Percentiles rank a stretch among this genome's conserved stretches.
Evolutionary conservation across 2,329 filamentous ascomycete species (phyloP).

Genomic region (Neofusicoccum ribis): DNA sequence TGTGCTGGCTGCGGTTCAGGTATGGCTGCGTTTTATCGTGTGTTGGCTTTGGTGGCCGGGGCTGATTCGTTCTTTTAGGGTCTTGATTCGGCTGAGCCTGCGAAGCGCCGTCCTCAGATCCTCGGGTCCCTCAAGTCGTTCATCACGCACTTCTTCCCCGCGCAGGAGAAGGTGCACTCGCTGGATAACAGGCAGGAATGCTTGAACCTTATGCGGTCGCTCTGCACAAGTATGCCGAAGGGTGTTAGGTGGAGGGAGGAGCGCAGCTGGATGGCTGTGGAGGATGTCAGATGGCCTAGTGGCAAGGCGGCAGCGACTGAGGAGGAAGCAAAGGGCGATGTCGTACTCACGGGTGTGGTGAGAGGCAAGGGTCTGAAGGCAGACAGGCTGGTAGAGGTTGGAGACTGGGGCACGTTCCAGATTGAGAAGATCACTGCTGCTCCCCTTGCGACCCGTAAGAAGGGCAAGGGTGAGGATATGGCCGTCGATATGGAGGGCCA

Average conservation of each 20-base stretch:
- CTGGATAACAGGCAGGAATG: constrained; percentile 88
- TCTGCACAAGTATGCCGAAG: constrained; percentile 91
- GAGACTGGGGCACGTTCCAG: constrained; percentile 92
- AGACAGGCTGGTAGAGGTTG: constrained; percentile 85
- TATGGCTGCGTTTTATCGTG: neutral
- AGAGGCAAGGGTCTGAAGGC: constrained; percentile 85
- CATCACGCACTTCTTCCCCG: constrained; percentile 91
- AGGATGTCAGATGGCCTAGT: constrained; percentile 73
- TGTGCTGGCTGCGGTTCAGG: constrained; percentile 78
- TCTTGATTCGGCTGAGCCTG: constrained; percentile 73
- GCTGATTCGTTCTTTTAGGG: constrained; percentile 39
- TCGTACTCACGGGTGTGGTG: constrained; percentile 79
- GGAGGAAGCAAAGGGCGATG: constrained; percentile 55
- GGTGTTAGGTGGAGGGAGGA: constrained; percentile 95
- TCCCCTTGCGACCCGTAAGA: constrained; percentile 59
- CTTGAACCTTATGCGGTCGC: constrained; percentile 82
- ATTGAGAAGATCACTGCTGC: constrained; percentile 84
- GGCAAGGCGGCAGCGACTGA: constrained; percentile 44
- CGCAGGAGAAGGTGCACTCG: constrained; percentile 86
- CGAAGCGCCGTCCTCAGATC: constrained; percentile 75
- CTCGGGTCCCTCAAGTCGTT: constrained; percentile 84
- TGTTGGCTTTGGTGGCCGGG: neutral
- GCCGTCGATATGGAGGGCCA: constrained; percentile 60
- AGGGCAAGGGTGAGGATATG: constrained; percentile 65
- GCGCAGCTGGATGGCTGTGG: constrained; percentile 90